phyloP scores from a whole-genome alignment of 2,329 filamentous ascomycete species.

The Lecanoromycetidae sp. region DNA sequence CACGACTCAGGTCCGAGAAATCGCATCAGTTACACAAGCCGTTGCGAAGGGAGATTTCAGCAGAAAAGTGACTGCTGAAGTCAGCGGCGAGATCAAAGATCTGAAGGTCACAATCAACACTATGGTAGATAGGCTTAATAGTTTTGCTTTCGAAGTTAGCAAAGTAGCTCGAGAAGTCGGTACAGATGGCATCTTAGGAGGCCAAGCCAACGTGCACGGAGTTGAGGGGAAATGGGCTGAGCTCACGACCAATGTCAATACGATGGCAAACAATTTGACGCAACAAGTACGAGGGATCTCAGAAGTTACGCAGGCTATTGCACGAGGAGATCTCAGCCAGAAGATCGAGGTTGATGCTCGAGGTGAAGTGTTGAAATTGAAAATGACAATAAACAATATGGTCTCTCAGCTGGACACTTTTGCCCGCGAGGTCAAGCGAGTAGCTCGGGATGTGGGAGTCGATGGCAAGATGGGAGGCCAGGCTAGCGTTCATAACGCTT shows the following conservation, averaged over 20 bases:
- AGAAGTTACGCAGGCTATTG: constrained; percentile 89
- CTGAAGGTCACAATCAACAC: constrained; percentile 78
- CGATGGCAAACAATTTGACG: constrained; percentile 96
- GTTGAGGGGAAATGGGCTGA: constrained; percentile 97
- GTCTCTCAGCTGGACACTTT: constrained; percentile 89
- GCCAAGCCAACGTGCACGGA: constrained; percentile 89
- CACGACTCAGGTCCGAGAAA: constrained; percentile 94
- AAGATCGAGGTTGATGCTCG: constrained; percentile 91
- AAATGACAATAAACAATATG: constrained; percentile 75
- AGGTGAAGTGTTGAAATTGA: constrained; percentile 88
- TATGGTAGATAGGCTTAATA: constrained; percentile 80
- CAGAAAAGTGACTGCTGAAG: constrained; percentile 90
- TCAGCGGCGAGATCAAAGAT: constrained; percentile 85
- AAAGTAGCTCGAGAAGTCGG: constrained; percentile 94
- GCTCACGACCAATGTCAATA: constrained; percentile 89
- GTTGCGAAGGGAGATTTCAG: constrained; percentile 89
- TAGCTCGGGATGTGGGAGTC: constrained; percentile 91
- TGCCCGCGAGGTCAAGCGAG: constrained; percentile 88
- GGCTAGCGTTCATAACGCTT: constrained; percentile 83
- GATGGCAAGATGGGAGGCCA: constrained; percentile 98
- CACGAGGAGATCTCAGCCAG: constrained; percentile 83
- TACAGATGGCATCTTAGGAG: constrained; percentile 85
- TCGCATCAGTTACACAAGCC: constrained; percentile 89
- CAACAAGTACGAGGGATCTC: constrained; percentile 97
- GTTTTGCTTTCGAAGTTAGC: constrained; percentile 93